phyloP scores from a whole-genome alignment of 257 asterid genomes.

The Henckelia pumila region DNA sequence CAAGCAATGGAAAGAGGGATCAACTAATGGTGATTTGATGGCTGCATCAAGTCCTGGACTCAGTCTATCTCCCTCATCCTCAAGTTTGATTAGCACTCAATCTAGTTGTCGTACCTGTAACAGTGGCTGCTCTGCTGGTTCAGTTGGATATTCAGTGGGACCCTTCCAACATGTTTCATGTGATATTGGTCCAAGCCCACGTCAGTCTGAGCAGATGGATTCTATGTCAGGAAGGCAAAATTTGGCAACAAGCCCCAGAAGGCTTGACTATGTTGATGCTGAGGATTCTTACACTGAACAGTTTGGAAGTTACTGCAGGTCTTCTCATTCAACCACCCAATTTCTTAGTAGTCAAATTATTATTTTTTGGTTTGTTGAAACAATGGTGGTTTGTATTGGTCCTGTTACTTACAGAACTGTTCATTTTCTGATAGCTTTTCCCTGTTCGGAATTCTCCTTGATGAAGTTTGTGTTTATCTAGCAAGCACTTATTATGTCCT shows the following conservation, averaged over 20 bases:
- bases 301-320: constrained; percentile 67
- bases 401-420: not conserved
- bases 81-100: constrained; percentile 62
- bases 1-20: constrained; percentile 61
- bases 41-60: constrained; percentile 43
- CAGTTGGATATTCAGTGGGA: constrained; percentile 58
- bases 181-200: constrained; percentile 40
- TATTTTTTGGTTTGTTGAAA: constrained; percentile 17
- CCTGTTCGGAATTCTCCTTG: not conserved
- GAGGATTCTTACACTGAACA: constrained; percentile 42
- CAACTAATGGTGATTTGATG: constrained; percentile 36
- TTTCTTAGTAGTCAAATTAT: constrained; percentile 13
- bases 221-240: constrained; percentile 35
- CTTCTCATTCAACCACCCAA: constrained; percentile 16
- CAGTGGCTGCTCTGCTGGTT: constrained; percentile 66
- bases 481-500: not conserved
- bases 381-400: constrained; percentile 16
- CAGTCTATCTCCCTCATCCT: constrained; percentile 57
- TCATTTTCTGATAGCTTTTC: not conserved
- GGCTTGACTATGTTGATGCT: constrained; percentile 38
- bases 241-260: constrained; percentile 33
- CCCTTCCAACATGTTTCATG: constrained; percentile 67
- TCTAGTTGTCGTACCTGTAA: constrained; percentile 54
- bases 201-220: constrained; percentile 44
- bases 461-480: constrained; percentile 21